Percentiles rank a stretch among this genome's conserved stretches.
phyloP scores from a whole-genome alignment of 352 stramenopile species.

The Saprolegnia parasitica region DNA sequence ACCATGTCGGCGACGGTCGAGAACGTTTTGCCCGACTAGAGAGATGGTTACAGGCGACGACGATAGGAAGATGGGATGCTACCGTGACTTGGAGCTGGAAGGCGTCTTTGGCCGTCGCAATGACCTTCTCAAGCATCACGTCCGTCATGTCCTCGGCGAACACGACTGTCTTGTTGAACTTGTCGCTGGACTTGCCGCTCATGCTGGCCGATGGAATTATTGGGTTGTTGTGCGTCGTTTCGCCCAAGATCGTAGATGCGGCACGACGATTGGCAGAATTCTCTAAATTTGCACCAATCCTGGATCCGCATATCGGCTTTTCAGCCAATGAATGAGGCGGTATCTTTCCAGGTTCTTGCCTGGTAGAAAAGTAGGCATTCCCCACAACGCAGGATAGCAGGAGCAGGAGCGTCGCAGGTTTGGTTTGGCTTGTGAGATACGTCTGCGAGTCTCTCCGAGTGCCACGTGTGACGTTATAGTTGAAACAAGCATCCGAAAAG shows the following conservation, averaged over 20 bases:
- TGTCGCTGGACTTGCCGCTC: slow-evolving; percentile 65
- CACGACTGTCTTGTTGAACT: slow-evolving; percentile 89
- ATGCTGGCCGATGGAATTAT: slow-evolving; percentile 5
- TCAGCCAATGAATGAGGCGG: no score
- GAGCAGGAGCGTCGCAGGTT: no score
- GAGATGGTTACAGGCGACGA: neutral
- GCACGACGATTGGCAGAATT: neutral
- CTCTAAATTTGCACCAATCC: neutral
- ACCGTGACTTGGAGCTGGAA: slow-evolving; percentile 88
- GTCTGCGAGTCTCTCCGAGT: no score
- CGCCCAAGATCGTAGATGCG: neutral
- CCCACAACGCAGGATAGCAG: no score
- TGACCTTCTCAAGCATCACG: slow-evolving; percentile 89
- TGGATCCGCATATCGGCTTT: no score
- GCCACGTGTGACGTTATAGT: no score
- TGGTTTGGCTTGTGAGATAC: no score
- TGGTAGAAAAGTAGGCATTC: no score
- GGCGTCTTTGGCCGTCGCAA: slow-evolving; percentile 84
- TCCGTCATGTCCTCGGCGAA: slow-evolving; percentile 94
- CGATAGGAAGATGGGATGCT: no score
- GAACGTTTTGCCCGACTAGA: slow-evolving; percentile 87
- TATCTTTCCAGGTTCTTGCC: no score
- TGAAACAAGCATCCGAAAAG: no score
- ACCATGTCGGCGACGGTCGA: slow-evolving; percentile 90
- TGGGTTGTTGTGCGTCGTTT: neutral